These are phyloP conservation scores for Nemophila menziesii DNA, from an alignment of 257 asterid species.

Conservation along the genomic window DNA sequence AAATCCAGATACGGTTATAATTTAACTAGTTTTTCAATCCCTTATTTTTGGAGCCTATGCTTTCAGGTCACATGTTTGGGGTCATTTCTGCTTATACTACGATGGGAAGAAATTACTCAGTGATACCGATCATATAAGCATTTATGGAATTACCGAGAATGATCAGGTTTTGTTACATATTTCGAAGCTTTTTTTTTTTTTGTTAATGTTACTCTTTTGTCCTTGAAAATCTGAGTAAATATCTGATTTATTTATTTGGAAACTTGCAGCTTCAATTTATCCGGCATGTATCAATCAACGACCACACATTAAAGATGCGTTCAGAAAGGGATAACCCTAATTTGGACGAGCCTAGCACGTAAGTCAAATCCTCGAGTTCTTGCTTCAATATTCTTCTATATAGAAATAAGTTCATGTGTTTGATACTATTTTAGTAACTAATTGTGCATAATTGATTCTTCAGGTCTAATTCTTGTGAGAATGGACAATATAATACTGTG, in stretches of 20 bases:
- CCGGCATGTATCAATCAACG: slow-evolving; percentile 34
- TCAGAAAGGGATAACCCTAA: slow-evolving; percentile 17
- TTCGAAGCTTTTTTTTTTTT: background rate
- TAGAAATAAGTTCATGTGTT: no score
- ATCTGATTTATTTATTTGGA: background rate
- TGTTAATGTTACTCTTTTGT: no score
- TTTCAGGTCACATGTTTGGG: slow-evolving; percentile 78
- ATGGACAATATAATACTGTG: no score
- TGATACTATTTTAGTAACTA: no score
- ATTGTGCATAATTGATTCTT: no score
- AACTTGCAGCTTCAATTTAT: slow-evolving; percentile 62
- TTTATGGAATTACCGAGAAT: slow-evolving; percentile 56
- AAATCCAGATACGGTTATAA: no score
- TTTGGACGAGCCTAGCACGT: slow-evolving; percentile 26
- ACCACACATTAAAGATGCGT: slow-evolving; percentile 28
- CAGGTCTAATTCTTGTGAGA: no score
- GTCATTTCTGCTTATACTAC: slow-evolving; percentile 67
- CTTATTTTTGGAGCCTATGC: slow-evolving; percentile 1
- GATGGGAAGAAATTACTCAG: slow-evolving; percentile 44
- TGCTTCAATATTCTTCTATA: background rate
- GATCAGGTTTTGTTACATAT: slow-evolving; percentile 40
- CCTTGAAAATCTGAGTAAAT: background rate
- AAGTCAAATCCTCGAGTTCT: slow-evolving; percentile 16
- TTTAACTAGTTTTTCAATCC: no score
- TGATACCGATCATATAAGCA: slow-evolving; percentile 40